A percentile compares a stretch with the other conserved stretches of the same genome.
Evolutionary conservation across 495 filamentous ascomycete species (phyloP).

Genomic region (Copromyces sp.): DNA sequence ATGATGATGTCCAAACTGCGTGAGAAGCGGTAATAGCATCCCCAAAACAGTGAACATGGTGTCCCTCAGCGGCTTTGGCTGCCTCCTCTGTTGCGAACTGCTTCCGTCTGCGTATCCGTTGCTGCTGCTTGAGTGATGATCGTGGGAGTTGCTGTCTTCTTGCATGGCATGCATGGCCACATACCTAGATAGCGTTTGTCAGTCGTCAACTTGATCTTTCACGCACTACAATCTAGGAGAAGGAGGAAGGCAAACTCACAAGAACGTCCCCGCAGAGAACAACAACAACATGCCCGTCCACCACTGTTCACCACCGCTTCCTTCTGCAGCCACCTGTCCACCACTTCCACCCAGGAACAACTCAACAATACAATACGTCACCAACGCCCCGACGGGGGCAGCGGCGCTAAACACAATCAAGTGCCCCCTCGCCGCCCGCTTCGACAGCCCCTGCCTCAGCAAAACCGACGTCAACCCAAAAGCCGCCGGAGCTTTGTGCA

Average conservation of each 20-base stretch:
- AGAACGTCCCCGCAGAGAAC: constrained; percentile 89
- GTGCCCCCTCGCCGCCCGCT: constrained; percentile 74
- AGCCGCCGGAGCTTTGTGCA: constrained; percentile 93
- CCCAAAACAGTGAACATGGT: constrained; percentile 71
- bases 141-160: constrained; percentile 51
- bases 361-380: constrained; percentile 70
- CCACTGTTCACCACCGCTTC: constrained; percentile 43
- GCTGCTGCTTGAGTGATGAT: constrained; percentile 36
- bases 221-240: no score
- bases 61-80: constrained; percentile 45
- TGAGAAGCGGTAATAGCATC: constrained; percentile 81
- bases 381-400: constrained; percentile 75
- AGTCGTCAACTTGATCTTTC: not conserved
- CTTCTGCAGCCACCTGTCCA: constrained; percentile 17
- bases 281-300: constrained; percentile 86
- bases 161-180: constrained; percentile 99
- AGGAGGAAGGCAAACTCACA: constrained; percentile 47
- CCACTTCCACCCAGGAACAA: constrained; percentile 50
- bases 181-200: constrained; percentile 49
- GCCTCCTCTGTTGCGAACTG: constrained; percentile 36
- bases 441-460: constrained; percentile 78
- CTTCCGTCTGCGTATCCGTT: constrained; percentile 61
- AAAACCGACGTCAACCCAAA: constrained; percentile 88
- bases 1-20: constrained; percentile 84
- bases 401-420: constrained; percentile 85